Percentiles rank a stretch among this genome's conserved stretches.
These are phyloP conservation scores for Talaromyces verruculosus DNA, from an alignment of 2,329 filamentous ascomycete genomes.

Conservation along the genomic window DNA sequence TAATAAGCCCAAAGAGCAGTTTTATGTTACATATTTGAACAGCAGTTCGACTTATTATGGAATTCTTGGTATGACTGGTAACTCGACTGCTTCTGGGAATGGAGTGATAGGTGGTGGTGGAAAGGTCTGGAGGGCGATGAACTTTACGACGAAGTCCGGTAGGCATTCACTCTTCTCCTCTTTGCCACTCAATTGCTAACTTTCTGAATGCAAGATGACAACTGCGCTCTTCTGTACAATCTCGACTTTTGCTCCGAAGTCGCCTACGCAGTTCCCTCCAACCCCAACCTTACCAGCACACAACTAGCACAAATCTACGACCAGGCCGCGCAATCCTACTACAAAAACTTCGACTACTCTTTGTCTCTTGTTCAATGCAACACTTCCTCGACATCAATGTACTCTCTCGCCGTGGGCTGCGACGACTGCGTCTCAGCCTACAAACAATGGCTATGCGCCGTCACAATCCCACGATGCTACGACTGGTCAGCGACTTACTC, in stretches of 20 bases:
- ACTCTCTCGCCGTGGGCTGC: conserved; percentile 78
- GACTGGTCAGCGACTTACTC: conserved; percentile 65
- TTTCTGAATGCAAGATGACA: conserved; percentile 57
- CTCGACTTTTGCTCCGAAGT: conserved; percentile 86
- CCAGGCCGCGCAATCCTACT: conserved; percentile 66
- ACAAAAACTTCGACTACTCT: conserved; percentile 75
- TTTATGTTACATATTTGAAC: conserved; percentile 76
- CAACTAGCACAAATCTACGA: conserved; percentile 75
- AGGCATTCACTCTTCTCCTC: conserved; percentile 32
- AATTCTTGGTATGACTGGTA: conserved; percentile 65
- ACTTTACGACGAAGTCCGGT: conserved; percentile 79
- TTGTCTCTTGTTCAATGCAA: conserved; percentile 85
- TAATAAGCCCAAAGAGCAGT: conserved; percentile 77
- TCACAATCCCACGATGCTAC: conserved; percentile 87
- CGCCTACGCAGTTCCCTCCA: conserved; percentile 87
- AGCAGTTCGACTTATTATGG: conserved; percentile 69
- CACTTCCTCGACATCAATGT: conserved; percentile 68
- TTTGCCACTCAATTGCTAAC: background rate
- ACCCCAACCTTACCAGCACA: conserved; percentile 62
- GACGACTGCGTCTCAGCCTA: conserved; percentile 75
- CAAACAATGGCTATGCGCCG: conserved; percentile 92
- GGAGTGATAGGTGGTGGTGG: conserved; percentile 70
- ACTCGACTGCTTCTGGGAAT: conserved; percentile 55
- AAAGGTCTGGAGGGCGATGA: conserved; percentile 67
- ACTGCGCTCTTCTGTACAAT: conserved; percentile 82